A percentile compares a stretch with the other conserved stretches of the same genome.
Evolutionary conservation across 441 rosid genomes (phyloP).

Genomic region (Euphorbia celastroides): DNA sequence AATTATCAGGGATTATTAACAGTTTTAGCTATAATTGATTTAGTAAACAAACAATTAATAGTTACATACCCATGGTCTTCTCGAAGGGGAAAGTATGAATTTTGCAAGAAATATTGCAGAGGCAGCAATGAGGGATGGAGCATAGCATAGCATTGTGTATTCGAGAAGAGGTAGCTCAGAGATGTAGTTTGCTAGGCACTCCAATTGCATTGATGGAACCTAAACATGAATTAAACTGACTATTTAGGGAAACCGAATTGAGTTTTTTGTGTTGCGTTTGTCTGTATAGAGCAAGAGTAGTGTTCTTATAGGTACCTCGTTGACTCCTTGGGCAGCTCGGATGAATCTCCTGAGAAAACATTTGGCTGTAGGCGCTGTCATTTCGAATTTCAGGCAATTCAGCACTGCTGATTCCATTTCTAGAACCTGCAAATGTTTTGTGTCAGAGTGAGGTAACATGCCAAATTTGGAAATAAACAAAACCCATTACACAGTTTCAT

Average conservation of each 20-base stretch:
- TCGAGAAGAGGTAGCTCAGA: constrained; percentile 76
- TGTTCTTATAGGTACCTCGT: constrained; percentile 48
- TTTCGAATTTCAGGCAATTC: constrained; percentile 81
- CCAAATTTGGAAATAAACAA: neutral
- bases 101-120: constrained; percentile 81
- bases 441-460: neutral
- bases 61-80: constrained; percentile 64
- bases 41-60: neutral
- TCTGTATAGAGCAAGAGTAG: neutral
- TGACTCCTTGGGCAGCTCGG: constrained; percentile 74
- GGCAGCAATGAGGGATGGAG: constrained; percentile 84
- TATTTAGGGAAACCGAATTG: too few species aligned
- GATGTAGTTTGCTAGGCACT: constrained; percentile 72
- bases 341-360: constrained; percentile 81
- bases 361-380: constrained; percentile 86
- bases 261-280: neutral
- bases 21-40: neutral
- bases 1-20: constrained; percentile 7
- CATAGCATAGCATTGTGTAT: constrained; percentile 61
- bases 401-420: constrained; percentile 89
- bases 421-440: constrained; percentile 45
- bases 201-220: constrained; percentile 71
- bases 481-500: neutral
- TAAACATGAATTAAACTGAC: constrained; percentile 13
- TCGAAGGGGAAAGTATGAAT: constrained; percentile 60